Evolutionary conservation across 257 asterid genomes (phyloP).

Genomic region (Penstemon barbatus): DNA sequence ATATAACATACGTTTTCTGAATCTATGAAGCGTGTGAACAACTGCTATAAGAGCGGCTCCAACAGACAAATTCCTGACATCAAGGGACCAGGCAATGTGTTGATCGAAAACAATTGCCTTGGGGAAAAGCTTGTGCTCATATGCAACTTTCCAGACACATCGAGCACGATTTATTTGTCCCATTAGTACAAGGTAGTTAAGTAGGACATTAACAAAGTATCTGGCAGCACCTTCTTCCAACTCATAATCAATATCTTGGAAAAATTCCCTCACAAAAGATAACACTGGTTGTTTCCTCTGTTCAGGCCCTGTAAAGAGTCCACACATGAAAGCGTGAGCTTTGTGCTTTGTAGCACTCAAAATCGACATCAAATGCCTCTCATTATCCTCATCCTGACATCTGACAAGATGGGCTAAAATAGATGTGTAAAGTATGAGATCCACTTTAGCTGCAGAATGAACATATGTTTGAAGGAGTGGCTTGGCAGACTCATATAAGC

Average conservation of each 20-base stretch:
- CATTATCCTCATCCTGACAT: constrained; percentile 85
- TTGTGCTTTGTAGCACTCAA: constrained; percentile 68
- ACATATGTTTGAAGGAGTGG: constrained; percentile 90
- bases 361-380: constrained; percentile 93
- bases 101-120: constrained; percentile 98
- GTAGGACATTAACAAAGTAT: constrained; percentile 90
- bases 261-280: constrained; percentile 84
- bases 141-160: constrained; percentile 98
- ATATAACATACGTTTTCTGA: constrained; percentile 93
- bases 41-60: constrained; percentile 96
- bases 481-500: constrained; percentile 84
- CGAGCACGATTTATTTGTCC: constrained; percentile 98
- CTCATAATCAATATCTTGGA: constrained; percentile 81
- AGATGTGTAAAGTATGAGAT: constrained; percentile 90
- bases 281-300: constrained; percentile 43
- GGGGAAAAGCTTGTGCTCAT: constrained; percentile 91
- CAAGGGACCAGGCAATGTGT: constrained; percentile 97
- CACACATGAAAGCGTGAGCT: too few relatives aligned
- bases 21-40: constrained; percentile 94
- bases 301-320: too few relatives aligned
- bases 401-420: constrained; percentile 87
- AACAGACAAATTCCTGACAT: constrained; percentile 88
- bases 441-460: constrained; percentile 73
- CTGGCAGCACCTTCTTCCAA: constrained; percentile 91
- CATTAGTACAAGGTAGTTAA: constrained; percentile 93